Percentiles rank a stretch among this genome's conserved stretches.
Conservation (phyloP, 257 asterid species). For the Fraxinus anomala region DNA sequence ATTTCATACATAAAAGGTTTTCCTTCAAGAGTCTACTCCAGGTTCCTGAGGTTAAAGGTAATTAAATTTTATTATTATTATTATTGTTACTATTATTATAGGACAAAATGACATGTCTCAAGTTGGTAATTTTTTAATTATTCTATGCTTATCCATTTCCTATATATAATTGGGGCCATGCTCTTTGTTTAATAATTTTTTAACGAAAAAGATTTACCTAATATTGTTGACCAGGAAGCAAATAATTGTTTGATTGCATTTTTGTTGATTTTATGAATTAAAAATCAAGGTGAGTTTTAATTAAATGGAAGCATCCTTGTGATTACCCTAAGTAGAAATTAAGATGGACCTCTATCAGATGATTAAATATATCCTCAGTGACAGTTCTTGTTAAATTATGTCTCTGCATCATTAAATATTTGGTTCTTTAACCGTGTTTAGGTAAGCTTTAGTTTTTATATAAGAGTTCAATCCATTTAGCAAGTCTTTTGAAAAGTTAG, state of each 20-base stretch:
- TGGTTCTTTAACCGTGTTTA: too few relatives aligned
- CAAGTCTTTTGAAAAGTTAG: too few relatives aligned
- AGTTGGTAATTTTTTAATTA: slow-evolving; percentile 7
- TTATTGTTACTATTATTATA: too few relatives aligned
- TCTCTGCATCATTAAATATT: neutral
- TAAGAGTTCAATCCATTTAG: too few relatives aligned
- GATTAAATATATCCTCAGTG: neutral
- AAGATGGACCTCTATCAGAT: neutral
- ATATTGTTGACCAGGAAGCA: slow-evolving; percentile 3
- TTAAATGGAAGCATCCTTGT: neutral
- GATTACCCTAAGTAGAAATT: neutral
- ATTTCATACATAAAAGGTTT: slow-evolving; percentile 38
- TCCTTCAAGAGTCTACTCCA: slow-evolving; percentile 49
- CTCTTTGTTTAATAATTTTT: neutral
- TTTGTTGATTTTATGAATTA: neutral
- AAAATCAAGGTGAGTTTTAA: neutral
- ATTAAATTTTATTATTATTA: neutral
- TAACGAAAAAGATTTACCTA: neutral
- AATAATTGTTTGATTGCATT: neutral
- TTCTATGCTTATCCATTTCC: slow-evolving; percentile 19
- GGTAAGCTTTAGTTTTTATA: too few relatives aligned
- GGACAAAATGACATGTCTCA: neutral
- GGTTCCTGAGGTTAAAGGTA: slow-evolving; percentile 62
- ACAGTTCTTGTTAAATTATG: neutral
- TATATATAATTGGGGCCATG: slow-evolving; percentile 8